A percentile compares a stretch with the other conserved stretches of the same genome.
Evolutionary conservation across 352 stramenopile species (phyloP).

Genomic region (Thraustochytrium striatum): DNA sequence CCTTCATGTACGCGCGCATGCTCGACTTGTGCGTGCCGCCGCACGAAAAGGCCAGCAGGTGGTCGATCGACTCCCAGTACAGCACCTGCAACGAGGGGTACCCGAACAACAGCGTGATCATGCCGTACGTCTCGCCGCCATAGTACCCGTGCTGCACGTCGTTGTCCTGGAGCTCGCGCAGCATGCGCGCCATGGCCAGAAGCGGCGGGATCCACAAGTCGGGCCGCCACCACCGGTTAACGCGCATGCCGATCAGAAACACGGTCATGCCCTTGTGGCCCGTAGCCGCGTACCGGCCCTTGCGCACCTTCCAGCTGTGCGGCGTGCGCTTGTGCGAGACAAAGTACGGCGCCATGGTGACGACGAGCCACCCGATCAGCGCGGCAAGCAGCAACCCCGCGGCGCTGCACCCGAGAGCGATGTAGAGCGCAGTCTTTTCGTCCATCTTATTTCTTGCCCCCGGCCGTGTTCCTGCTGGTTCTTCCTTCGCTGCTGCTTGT

Average conservation of each 20-base stretch:
- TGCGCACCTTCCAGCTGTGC: neutral
- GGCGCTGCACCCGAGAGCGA: no score
- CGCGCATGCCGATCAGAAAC: conserved; percentile 13
- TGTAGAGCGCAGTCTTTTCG: no score
- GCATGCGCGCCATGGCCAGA: neutral
- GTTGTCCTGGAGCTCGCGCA: conserved; percentile 13
- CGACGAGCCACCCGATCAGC: no score
- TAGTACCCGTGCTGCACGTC: neutral
- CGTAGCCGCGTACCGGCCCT: neutral
- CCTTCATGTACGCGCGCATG: neutral
- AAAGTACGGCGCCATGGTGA: neutral
- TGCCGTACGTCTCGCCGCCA: conserved; percentile 4
- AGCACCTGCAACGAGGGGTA: neutral
- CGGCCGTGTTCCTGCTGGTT: no score
- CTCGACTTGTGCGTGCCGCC: neutral
- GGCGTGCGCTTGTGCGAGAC: neutral
- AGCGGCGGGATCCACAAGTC: neutral
- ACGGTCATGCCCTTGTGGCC: conserved; percentile 1
- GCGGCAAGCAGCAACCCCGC: no score
- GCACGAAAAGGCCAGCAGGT: neutral
- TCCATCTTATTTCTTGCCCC: no score
- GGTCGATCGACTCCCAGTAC: conserved; percentile 4
- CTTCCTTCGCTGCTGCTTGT: no score
- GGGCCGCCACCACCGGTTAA: neutral
- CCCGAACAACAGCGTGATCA: neutral